Evolutionary conservation across 139 green algal species (phyloP).

Genomic region (Spirogloea muscicola): DNA sequence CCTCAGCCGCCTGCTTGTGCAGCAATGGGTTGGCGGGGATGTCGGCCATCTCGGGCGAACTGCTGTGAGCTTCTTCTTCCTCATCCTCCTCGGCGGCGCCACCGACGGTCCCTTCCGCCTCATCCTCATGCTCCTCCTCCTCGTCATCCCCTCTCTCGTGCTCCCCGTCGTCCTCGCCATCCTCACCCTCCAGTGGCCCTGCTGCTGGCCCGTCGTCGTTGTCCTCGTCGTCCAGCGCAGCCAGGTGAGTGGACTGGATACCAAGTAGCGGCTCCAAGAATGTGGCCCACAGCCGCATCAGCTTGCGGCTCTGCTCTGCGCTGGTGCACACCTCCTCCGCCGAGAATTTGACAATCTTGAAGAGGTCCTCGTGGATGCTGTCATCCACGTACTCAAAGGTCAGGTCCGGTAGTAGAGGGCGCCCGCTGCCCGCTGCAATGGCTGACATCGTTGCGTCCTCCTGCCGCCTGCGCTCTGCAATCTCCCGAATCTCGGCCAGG

Average conservation of each 20-base stretch:
- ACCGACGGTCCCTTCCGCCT: too few relatives aligned
- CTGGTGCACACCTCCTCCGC: slow-evolving; percentile 61
- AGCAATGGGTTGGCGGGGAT: too few relatives aligned
- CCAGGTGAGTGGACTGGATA: slow-evolving; percentile 48
- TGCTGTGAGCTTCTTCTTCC: too few relatives aligned
- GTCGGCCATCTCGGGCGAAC: too few relatives aligned
- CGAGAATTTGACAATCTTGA: slow-evolving; percentile 65
- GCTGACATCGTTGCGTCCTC: slow-evolving; percentile 35
- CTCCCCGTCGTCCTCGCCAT: slow-evolving; percentile 23
- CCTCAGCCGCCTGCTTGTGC: too few relatives aligned
- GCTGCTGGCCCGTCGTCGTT: slow-evolving; percentile 14
- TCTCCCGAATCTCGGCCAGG: slow-evolving; percentile 83
- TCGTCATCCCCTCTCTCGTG: slow-evolving; percentile 10
- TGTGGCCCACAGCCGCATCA: slow-evolving; percentile 69
- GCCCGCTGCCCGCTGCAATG: slow-evolving; percentile 3
- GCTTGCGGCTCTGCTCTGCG: slow-evolving; percentile 40
- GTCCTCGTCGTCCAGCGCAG: slow-evolving; percentile 13
- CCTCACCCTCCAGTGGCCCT: slow-evolving; percentile 10
- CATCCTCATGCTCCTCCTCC: slow-evolving; percentile 33
- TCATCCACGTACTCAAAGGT: slow-evolving; percentile 66
- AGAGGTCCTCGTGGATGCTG: slow-evolving; percentile 69
- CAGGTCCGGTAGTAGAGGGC: slow-evolving; percentile 61
- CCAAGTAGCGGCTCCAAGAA: slow-evolving; percentile 88
- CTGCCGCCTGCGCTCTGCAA: slow-evolving; percentile 62
- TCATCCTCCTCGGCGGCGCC: too few relatives aligned